Percentiles rank a stretch among this genome's conserved stretches.
Conservation (phyloP, 2,329 filamentous ascomycete species). For the Hysterium pulicare region DNA sequence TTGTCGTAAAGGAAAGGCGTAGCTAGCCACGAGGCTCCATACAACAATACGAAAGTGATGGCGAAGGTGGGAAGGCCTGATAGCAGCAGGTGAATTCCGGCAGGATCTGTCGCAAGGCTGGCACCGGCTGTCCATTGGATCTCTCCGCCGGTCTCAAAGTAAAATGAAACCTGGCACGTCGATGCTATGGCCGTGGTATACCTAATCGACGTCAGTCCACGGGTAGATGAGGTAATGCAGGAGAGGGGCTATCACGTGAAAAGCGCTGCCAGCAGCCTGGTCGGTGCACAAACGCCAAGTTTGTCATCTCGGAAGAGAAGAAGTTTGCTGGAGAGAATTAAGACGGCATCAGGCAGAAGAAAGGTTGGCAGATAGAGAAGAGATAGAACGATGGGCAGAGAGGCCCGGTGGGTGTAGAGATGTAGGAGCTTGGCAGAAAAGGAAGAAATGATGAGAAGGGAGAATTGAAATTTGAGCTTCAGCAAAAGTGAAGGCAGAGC, state of each 20-base stretch:
- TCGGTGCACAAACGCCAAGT: slow-evolving; percentile 1
- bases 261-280: slow-evolving; percentile 20
- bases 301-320: slow-evolving; percentile 22
- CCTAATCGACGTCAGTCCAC: slow-evolving; percentile 13
- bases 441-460: slow-evolving; percentile 29
- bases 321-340: slow-evolving; percentile 26
- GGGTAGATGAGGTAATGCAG: too few species aligned
- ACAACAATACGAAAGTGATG: slow-evolving; percentile 22
- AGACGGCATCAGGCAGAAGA: slow-evolving; percentile 32
- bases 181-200: slow-evolving; percentile 30
- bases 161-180: slow-evolving; percentile 38
- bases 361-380: slow-evolving; percentile 39
- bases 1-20: slow-evolving; percentile 27
- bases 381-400: slow-evolving; percentile 31
- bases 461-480: slow-evolving; percentile 20
- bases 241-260: slow-evolving; percentile 24
- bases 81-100: slow-evolving; percentile 36
- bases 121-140: slow-evolving; percentile 37
- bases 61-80: slow-evolving; percentile 30
- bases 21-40: slow-evolving; percentile 25
- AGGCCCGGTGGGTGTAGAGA: slow-evolving; percentile 30
- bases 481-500: too few species aligned
- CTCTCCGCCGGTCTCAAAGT: slow-evolving; percentile 39
- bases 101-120: slow-evolving; percentile 36
- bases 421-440: slow-evolving; percentile 34